Conservation (phyloP, 176 grass and related monocot genomes). For the Thinopyrum elongatum region DNA sequence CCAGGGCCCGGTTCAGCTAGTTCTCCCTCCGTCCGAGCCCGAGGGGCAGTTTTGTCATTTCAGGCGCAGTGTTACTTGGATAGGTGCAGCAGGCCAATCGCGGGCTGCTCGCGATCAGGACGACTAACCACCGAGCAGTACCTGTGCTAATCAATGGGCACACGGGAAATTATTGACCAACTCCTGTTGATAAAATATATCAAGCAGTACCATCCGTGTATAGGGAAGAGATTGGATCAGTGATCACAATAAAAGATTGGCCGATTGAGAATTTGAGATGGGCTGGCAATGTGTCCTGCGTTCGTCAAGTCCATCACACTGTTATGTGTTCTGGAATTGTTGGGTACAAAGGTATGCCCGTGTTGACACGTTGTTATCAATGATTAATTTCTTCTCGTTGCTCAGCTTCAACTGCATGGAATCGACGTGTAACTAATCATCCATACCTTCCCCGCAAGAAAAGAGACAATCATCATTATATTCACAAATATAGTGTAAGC, state of each 20-base stretch:
- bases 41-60: slow-evolving; percentile 6
- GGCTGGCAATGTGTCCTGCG: not conserved
- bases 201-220: not conserved
- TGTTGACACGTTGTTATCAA: not conserved
- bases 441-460: not conserved
- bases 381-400: not conserved
- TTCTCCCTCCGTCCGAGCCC: not conserved
- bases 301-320: not conserved
- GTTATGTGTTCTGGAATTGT: not conserved
- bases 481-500: not conserved
- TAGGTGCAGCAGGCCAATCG: slow-evolving; percentile 13
- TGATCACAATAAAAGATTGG: not conserved
- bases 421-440: not conserved
- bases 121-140: slow-evolving; percentile 25
- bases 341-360: not conserved
- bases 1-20: slow-evolving; percentile 6
- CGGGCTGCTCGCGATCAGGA: slow-evolving; percentile 30
- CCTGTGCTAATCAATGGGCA: slow-evolving; percentile 10
- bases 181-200: not conserved
- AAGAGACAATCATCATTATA: not conserved
- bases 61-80: slow-evolving; percentile 4
- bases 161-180: not conserved
- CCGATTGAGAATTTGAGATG: not conserved
- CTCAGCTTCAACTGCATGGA: not conserved
- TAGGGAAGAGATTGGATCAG: not conserved